Percentiles rank a stretch among this genome's conserved stretches.
phyloP scores from a whole-genome alignment of 768 basidiomycete species.

The Lactarius vividus region DNA sequence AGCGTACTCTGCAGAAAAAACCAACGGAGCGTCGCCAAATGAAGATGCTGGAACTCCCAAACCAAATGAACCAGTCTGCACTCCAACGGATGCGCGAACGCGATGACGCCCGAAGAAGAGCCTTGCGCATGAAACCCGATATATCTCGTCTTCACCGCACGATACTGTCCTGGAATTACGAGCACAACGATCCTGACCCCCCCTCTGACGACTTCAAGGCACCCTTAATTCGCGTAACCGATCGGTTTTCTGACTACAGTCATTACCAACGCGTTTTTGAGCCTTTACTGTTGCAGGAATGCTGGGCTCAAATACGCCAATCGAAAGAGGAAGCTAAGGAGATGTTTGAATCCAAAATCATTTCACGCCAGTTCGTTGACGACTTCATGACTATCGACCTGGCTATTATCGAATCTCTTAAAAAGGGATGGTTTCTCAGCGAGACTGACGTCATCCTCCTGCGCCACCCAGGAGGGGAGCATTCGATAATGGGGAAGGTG shows the following conservation, averaged over 20 bases:
- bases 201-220: conserved; percentile 45
- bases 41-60: conserved; percentile 57
- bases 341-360: conserved; percentile 59
- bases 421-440: conserved; percentile 68
- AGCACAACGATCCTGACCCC: conserved; percentile 59
- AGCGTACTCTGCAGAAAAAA: conserved; percentile 45
- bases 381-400: conserved; percentile 82
- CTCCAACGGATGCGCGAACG: conserved; percentile 52
- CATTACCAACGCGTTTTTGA: conserved; percentile 78
- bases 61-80: conserved; percentile 41
- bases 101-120: conserved; percentile 59
- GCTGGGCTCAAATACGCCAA: conserved; percentile 84
- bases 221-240: conserved; percentile 50
- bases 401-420: conserved; percentile 53
- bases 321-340: conserved; percentile 67
- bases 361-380: conserved; percentile 67
- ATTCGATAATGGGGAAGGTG: conserved; percentile 70
- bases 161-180: conserved; percentile 86
- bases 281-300: conserved; percentile 82
- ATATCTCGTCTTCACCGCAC: conserved; percentile 71
- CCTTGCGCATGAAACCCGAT: conserved; percentile 78
- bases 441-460: conserved; percentile 89
- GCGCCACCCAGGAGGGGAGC: conserved; percentile 51
- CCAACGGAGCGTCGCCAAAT: conserved; percentile 58
- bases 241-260: conserved; percentile 57